Evolutionary conservation across 345 rosid species (phyloP).

Genomic region (Gossypium ekmanianum): DNA sequence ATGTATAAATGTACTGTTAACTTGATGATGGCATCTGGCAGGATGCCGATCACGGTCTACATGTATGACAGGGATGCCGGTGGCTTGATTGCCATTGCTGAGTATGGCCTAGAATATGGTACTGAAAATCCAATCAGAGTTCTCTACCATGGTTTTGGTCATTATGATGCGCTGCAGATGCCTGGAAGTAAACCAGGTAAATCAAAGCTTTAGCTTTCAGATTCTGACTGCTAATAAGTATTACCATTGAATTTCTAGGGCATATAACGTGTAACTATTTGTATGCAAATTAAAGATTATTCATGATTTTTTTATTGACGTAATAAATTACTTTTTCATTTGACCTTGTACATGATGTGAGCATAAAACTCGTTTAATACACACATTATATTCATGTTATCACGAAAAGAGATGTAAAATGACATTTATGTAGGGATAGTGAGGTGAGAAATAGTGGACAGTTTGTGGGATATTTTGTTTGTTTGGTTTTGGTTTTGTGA

Average conservation of each 20-base stretch:
- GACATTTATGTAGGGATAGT: neutral
- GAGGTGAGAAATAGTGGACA: neutral
- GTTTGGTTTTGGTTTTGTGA: too few relatives aligned
- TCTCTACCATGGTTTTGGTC: conserved; percentile 87
- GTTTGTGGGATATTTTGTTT: neutral
- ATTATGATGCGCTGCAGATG: conserved; percentile 74
- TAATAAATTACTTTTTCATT: conserved; percentile 2
- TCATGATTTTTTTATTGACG: neutral
- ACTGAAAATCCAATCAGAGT: conserved; percentile 71
- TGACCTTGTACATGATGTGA: neutral
- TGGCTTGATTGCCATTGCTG: conserved; percentile 76
- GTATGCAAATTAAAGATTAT: neutral
- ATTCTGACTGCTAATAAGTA: neutral
- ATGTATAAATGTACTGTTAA: neutral
- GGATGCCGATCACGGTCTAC: conserved; percentile 91
- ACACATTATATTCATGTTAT: neutral
- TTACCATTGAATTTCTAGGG: neutral
- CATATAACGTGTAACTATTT: neutral
- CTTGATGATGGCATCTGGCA: conserved; percentile 25
- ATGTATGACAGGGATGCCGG: conserved; percentile 67
- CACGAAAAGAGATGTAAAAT: neutral
- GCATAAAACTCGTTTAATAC: neutral
- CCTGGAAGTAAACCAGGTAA: conserved; percentile 34
- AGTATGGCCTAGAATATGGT: conserved; percentile 90
- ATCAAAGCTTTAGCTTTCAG: conserved; percentile 37